Evolutionary conservation across 441 rosid genomes (phyloP).

Genomic region (Rhodomyrtus psidioides): DNA sequence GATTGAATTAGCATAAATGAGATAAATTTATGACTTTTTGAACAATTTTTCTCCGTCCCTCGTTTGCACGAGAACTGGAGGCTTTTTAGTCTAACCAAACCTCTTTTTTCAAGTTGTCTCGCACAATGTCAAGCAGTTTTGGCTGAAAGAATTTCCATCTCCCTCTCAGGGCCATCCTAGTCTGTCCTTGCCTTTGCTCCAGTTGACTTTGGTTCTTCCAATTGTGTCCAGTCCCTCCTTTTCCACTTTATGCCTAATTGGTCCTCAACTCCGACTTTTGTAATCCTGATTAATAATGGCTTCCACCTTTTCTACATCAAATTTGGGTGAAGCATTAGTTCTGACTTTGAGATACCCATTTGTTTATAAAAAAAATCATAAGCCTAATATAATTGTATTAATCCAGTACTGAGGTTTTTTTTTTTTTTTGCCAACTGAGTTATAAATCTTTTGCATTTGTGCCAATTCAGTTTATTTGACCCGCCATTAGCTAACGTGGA

Average conservation of each 20-base stretch:
- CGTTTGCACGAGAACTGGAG: background rate
- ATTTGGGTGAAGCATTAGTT: background rate
- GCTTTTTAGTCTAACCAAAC: background rate
- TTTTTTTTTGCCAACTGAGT: too few relatives aligned
- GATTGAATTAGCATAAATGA: too few relatives aligned
- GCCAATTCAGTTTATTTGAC: too few relatives aligned
- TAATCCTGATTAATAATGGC: background rate
- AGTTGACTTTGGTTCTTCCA: background rate
- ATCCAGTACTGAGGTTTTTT: too few relatives aligned
- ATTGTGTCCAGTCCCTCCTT: background rate
- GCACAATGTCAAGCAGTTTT: background rate
- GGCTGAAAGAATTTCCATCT: background rate
- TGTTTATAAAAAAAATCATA: too few relatives aligned
- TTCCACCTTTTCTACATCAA: background rate
- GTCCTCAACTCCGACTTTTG: background rate
- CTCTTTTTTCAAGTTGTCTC: background rate
- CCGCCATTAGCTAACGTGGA: too few relatives aligned
- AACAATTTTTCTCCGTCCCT: background rate
- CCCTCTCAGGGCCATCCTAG: background rate
- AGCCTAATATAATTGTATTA: too few relatives aligned
- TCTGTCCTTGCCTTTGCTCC: background rate
- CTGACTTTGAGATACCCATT: background rate
- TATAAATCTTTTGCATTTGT: too few relatives aligned
- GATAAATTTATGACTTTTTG: too few relatives aligned
- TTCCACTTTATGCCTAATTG: background rate